Conservation (phyloP, 192 early-diverging fungal genomes). For the Gonapodya prolifera region DNA sequence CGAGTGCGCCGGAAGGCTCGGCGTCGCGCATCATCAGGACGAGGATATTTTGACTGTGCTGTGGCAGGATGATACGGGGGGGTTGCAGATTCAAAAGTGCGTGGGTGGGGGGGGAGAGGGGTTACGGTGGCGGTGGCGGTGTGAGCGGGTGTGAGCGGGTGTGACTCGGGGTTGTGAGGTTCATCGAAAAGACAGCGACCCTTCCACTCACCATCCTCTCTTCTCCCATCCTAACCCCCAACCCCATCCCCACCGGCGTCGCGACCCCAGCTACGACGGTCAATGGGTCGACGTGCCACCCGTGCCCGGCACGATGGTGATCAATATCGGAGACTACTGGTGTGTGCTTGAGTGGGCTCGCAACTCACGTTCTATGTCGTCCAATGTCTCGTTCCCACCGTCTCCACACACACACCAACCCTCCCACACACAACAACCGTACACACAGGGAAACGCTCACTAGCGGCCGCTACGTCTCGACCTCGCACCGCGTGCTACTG, state of each 20-base stretch:
- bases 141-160: too few species aligned
- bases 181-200: too few species aligned
- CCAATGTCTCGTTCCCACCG: too few species aligned
- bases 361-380: too few species aligned
- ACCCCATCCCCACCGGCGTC: neutral
- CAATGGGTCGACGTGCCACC: constrained; percentile 1
- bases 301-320: neutral
- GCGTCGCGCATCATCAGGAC: neutral
- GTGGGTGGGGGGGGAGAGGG: too few species aligned
- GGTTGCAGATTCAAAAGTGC: neutral
- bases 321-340: neutral
- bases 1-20: neutral
- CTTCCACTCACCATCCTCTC: too few species aligned
- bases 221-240: too few species aligned
- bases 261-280: neutral
- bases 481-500: neutral
- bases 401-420: too few species aligned
- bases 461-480: constrained; percentile 2
- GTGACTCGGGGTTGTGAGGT: too few species aligned
- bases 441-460: neutral
- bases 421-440: too few species aligned
- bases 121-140: too few species aligned
- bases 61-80: neutral
- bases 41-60: neutral
- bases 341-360: too few species aligned